A percentile compares a stretch with the other conserved stretches of the same genome.
Evolutionary conservation across 2,329 filamentous ascomycete species (phyloP).

Genomic region (Colletotrichum gigasporum): DNA sequence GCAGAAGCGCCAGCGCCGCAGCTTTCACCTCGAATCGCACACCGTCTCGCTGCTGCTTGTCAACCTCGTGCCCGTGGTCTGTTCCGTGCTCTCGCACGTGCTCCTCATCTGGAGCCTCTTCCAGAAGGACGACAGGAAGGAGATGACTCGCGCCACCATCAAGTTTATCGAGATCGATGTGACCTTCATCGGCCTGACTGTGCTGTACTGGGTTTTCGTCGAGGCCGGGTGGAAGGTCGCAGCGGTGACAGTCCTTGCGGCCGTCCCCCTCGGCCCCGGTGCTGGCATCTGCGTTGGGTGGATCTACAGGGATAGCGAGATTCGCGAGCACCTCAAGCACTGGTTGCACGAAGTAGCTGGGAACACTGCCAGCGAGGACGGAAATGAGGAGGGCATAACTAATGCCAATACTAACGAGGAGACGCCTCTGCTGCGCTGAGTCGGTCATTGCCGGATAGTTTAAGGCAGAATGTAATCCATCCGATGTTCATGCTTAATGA

Average conservation of each 20-base stretch:
- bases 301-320: conserved; percentile 49
- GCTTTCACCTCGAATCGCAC: conserved; percentile 55
- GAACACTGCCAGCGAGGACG: conserved; percentile 5
- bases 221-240: conserved; percentile 57
- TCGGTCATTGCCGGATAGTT: too few species aligned
- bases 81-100: conserved; percentile 54
- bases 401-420: conserved; percentile 40
- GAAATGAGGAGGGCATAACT: conserved; percentile 4
- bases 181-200: conserved; percentile 55
- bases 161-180: conserved; percentile 58
- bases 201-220: conserved; percentile 63
- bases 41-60: conserved; percentile 48
- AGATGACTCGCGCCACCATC: conserved; percentile 59
- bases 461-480: too few species aligned
- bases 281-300: conserved; percentile 49
- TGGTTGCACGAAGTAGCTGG: too few species aligned
- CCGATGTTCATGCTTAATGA: too few species aligned
- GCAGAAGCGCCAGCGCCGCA: conserved; percentile 36
- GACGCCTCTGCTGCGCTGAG: conserved; percentile 45
- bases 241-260: conserved; percentile 40
- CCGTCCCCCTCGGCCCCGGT: conserved; percentile 47
- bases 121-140: conserved; percentile 54
- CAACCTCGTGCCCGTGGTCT: conserved; percentile 55
- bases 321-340: conserved; percentile 36
- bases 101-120: conserved; percentile 51